Evolutionary conservation across 2,329 filamentous ascomycete species (phyloP), one percentile per base, ranked within the genome.

Genomic region (Penicillium sp.): DNA sequence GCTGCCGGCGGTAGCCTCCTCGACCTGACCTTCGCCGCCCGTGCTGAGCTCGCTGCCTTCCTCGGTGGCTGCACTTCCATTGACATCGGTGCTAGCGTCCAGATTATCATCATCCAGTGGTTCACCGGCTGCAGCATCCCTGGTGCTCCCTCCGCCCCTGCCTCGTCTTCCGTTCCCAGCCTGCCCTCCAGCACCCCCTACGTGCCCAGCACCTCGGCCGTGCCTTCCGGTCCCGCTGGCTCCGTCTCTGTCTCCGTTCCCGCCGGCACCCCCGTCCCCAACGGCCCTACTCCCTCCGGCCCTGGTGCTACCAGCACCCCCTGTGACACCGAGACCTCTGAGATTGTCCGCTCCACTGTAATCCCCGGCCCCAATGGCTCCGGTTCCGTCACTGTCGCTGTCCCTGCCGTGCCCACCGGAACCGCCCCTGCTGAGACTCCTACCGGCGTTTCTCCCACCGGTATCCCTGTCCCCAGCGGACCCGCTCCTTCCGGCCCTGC

Each of bases 101-200:
- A 80, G 26, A 69, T 81, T 59, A 82, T 82, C 59, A 70, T 79
- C 57, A 74, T 82, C 60, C 60, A 68, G 55, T 73, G 69, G 69
- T 63, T 72, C 54, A 71, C 66, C 40, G 71, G 69, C 57, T 70
- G 69, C 63, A 60, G 62, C 49, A 55, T 67, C 35, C 59, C 66
- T 40, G 63, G 65, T 59, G 61, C 57, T 34, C 60, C 61, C 53
- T 39, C 54, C 35, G 29, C 40, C 49, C 37, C 51, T 46, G 51
- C 61, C 11, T 61, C 60, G 20, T 53, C 59, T 42, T 61, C 61
- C 22, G 57, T 61, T 16, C 57, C 63, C 52, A 61, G 59, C 59
- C 50, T 63, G 52, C 61, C 61, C 14, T 58, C 57, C 22, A 52
- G 57, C 43, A 62, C 60, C 22, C 48, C 50, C 37, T 26, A 24